A percentile compares a stretch with the other conserved stretches of the same genome.
These are phyloP conservation scores for Boletus pseudo-olivaceus DNA, from an alignment of 768 basidiomycete genomes.

Conservation along the genomic window DNA sequence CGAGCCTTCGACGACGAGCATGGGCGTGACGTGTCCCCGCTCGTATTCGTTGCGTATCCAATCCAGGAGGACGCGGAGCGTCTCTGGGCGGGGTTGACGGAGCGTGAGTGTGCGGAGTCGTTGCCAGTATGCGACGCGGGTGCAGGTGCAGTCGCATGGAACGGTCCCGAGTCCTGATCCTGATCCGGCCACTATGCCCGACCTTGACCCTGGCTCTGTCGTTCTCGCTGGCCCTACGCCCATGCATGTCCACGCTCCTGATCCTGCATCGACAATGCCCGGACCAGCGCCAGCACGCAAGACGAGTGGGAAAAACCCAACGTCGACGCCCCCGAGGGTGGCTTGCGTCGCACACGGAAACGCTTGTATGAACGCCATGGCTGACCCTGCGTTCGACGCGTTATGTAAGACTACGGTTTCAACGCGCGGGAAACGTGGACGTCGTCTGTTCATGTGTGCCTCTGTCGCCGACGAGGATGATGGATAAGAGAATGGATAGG, in stretches of 20 bases:
- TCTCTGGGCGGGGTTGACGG: constrained; percentile 22
- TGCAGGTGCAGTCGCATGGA: constrained; percentile 1
- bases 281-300: constrained; percentile 11
- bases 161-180: neutral
- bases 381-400: constrained; percentile 20
- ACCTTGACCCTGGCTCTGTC: neutral
- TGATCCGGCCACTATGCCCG: neutral
- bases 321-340: constrained; percentile 26
- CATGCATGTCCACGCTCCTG: neutral
- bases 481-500: constrained; percentile 1
- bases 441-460: constrained; percentile 5
- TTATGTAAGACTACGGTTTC: constrained; percentile 28
- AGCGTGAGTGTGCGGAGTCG: constrained; percentile 19
- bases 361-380: constrained; percentile 25
- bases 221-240: neutral
- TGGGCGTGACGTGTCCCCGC: constrained; percentile 8
- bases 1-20: constrained; percentile 18
- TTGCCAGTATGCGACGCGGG: constrained; percentile 16
- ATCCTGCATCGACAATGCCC: neutral
- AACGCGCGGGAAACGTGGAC: constrained; percentile 26
- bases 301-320: constrained; percentile 22
- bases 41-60: constrained; percentile 18
- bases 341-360: constrained; percentile 21
- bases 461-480: neutral
- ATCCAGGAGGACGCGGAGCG: constrained; percentile 17